These are phyloP conservation scores for Prunus fruticosa DNA, from an alignment of 306 rosid genomes.

Conservation along the genomic window DNA sequence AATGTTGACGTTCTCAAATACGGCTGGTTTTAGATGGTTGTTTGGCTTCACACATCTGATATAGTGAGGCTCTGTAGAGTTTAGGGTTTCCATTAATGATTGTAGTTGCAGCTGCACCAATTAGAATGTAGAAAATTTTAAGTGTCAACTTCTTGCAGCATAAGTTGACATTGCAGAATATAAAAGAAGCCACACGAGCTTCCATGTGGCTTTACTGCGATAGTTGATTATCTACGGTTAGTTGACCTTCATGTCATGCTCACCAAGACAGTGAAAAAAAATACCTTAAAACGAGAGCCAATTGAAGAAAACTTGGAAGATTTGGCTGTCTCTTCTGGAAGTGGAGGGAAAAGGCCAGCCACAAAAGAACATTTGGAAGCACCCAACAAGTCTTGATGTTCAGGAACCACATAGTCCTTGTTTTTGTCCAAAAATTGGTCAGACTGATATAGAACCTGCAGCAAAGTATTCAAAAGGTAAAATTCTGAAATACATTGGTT, in stretches of 20 bases:
- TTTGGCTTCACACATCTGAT: constrained; percentile 99
- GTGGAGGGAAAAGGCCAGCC: constrained; percentile 96
- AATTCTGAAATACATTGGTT: constrained; percentile 18
- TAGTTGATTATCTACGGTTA: background rate
- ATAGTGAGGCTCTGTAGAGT: constrained; percentile 95
- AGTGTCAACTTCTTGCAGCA: constrained; percentile 31
- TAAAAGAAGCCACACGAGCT: constrained; percentile 24
- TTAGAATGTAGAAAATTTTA: constrained; percentile 26
- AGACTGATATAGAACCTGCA: constrained; percentile 89
- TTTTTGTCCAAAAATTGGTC: constrained; percentile 96
- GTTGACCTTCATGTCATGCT: constrained; percentile 8
- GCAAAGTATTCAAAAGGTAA: constrained; percentile 31
- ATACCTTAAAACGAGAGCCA: constrained; percentile 96
- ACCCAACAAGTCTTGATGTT: constrained; percentile 89
- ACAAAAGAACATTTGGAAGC: constrained; percentile 91
- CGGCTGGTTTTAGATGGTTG: constrained; percentile 90
- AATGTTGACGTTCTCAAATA: constrained; percentile 89
- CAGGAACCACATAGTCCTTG: constrained; percentile 97
- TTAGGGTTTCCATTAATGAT: constrained; percentile 82
- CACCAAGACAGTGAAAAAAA: constrained; percentile 12
- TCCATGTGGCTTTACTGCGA: background rate
- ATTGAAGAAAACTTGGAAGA: constrained; percentile 97
- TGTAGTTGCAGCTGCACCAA: constrained; percentile 92
- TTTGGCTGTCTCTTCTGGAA: constrained; percentile 84
- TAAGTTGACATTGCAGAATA: constrained; percentile 23